phyloP scores from a whole-genome alignment of 2,329 filamentous ascomycete species.

The Pseudocercospora musae region DNA sequence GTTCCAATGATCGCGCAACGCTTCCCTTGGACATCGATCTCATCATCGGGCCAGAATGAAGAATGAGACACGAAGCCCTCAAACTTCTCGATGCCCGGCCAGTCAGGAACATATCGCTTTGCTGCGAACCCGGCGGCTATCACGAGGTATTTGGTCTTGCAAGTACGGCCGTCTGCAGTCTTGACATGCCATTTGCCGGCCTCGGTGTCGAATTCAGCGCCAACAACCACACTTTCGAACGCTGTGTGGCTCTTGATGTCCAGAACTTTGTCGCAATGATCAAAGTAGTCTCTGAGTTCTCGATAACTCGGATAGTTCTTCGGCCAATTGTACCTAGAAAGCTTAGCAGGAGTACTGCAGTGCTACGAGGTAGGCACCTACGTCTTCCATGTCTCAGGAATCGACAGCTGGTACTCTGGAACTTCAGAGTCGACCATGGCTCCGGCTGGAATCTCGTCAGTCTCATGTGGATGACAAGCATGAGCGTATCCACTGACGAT shows the following conservation, averaged over 20 bases:
- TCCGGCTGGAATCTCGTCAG: constrained; percentile 33
- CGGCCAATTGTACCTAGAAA: constrained; percentile 14
- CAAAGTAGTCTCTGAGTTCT: constrained; percentile 57
- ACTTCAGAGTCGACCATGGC: constrained; percentile 48
- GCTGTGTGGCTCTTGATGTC: constrained; percentile 54
- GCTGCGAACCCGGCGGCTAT: constrained; percentile 50
- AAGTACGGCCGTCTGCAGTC: constrained; percentile 52
- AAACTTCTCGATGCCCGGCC: constrained; percentile 38
- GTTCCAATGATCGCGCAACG: constrained; percentile 42
- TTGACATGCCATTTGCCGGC: constrained; percentile 50
- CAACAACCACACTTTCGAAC: constrained; percentile 53
- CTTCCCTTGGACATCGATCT: constrained; percentile 30
- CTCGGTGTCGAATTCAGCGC: constrained; percentile 51
- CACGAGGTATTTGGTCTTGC: constrained; percentile 52
- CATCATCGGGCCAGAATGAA: constrained; percentile 38
- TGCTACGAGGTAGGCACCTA: constrained; percentile 29
- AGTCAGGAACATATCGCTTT: constrained; percentile 39
- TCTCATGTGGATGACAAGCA: constrained; percentile 7
- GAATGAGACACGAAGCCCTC: constrained; percentile 42
- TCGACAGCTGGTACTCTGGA: constrained; percentile 47
- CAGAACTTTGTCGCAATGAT: constrained; percentile 56
- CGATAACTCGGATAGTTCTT: constrained; percentile 26
- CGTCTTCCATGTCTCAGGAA: constrained; percentile 46
- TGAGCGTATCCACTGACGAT: constrained; percentile 34
- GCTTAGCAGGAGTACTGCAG: not conserved